These are phyloP conservation scores for Microdochium bolleyi DNA, from an alignment of 2,329 filamentous ascomycete species.

Conservation along the genomic window DNA sequence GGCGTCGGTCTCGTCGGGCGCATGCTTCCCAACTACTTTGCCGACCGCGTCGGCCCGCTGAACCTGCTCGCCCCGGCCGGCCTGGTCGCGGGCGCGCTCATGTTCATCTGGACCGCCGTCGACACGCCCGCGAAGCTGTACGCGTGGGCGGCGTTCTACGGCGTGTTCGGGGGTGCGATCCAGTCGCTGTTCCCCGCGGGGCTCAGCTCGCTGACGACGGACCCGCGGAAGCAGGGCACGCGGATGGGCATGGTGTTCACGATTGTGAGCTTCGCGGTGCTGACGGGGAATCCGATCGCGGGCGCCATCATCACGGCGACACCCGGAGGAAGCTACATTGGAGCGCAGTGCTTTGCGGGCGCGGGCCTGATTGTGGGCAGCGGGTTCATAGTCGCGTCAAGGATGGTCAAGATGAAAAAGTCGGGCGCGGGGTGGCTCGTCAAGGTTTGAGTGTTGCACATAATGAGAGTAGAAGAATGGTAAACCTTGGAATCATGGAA, in stretches of 20 bases:
- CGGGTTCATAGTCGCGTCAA: slow-evolving; percentile 28
- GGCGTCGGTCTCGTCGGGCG: slow-evolving; percentile 51
- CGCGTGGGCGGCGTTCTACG: slow-evolving; percentile 55
- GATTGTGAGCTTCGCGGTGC: slow-evolving; percentile 42
- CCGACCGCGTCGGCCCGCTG: slow-evolving; percentile 50
- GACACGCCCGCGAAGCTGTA: slow-evolving; percentile 42
- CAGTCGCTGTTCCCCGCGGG: slow-evolving; percentile 60
- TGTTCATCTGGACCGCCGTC: slow-evolving; percentile 54
- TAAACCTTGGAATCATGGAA: not conserved
- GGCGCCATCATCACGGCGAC: slow-evolving; percentile 36
- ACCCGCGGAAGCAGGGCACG: slow-evolving; percentile 42
- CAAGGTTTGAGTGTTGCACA: slow-evolving; percentile 22
- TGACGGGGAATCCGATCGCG: slow-evolving; percentile 43
- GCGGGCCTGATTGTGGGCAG: slow-evolving; percentile 31
- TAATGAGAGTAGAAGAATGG: not conserved
- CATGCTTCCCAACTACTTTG: slow-evolving; percentile 47
- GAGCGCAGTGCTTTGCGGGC: slow-evolving; percentile 42
- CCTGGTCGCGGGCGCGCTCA: slow-evolving; percentile 29
- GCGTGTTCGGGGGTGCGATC: slow-evolving; percentile 54
- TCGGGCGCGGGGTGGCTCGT: slow-evolving; percentile 26
- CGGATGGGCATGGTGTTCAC: slow-evolving; percentile 53
- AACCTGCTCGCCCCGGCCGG: slow-evolving; percentile 49
- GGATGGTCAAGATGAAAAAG: slow-evolving; percentile 27
- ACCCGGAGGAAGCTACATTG: slow-evolving; percentile 30
- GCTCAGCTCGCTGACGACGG: slow-evolving; percentile 44